These are phyloP conservation scores for Aspergillus campestris DNA, from an alignment of 495 filamentous ascomycete genomes.

Conservation along the genomic window DNA sequence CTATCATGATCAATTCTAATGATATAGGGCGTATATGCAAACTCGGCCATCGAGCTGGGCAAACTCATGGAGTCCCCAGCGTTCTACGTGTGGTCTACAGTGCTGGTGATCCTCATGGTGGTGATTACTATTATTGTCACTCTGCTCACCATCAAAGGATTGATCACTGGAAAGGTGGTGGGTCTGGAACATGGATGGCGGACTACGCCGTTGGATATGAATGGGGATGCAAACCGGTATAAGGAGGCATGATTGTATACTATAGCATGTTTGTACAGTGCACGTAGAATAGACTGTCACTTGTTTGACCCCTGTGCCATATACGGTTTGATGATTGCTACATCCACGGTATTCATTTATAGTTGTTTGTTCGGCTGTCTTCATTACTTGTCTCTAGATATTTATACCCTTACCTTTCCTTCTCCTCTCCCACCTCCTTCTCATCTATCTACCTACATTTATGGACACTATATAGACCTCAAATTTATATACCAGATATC, in stretches of 20 bases:
- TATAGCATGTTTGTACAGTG: too few relatives aligned
- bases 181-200: conserved; percentile 19
- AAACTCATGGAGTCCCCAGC: conserved; percentile 21
- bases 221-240: neutral
- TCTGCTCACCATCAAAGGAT: conserved; percentile 17
- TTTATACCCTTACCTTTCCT: too few relatives aligned
- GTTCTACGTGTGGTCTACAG: conserved; percentile 23
- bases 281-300: too few relatives aligned
- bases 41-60: conserved; percentile 21
- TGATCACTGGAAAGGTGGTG: conserved; percentile 17
- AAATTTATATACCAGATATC: too few relatives aligned
- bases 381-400: too few relatives aligned
- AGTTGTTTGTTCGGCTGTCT: too few relatives aligned
- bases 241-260: neutral
- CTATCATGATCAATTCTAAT: neutral
- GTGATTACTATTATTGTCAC: conserved; percentile 14
- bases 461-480: too few relatives aligned
- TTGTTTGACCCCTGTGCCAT: too few relatives aligned
- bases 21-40: conserved; percentile 23
- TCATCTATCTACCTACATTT: too few relatives aligned
- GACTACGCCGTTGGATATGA: neutral
- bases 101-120: conserved; percentile 15
- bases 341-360: too few relatives aligned
- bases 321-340: too few relatives aligned
- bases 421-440: too few relatives aligned